Base-by-base conservation (phyloP, 2,329 filamentous ascomycete species). In the Eurotiales sp. region DNA sequence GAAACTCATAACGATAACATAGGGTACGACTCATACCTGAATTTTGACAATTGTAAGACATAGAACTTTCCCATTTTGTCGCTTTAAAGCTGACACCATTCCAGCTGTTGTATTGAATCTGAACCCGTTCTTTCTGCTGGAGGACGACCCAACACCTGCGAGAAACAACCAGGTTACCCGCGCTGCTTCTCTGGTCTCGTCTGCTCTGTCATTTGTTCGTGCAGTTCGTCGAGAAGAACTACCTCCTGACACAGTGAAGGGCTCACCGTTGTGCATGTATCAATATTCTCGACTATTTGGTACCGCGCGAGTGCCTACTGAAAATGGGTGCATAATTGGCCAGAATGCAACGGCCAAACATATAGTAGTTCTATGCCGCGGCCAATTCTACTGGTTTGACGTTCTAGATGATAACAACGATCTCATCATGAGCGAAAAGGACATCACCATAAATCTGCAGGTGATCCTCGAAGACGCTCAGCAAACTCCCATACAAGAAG, bases 21-120 rank as follows among this genome's bases (percentile, higher is more conserved):
- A 96, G 91, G 91, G 93, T 97, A 97, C 67, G 93, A 99, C 69
- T 97, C 93, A 25, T 99, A 97, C 66, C 79, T 99, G 56, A 97
- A 97, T 73, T 99, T 87, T 66, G 93, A 97, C 67, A 97, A 96
- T 64, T 91, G 73, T 76, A 56, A 68, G 72, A 46, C 10, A 43
- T 8, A 23, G 42, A n/a, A n/a, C 21, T 14, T 40, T 11, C 8
- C 17, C 15, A 36, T 5, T n/a, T 25, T 15, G 14, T 37, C 17
- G 2, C 40, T 4, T 27, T 10, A 8, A 45, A 21, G 29, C 43
- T 50, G 6, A 49, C 54, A 47, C 57, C 61, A 23, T 5, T 4
- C 11, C 51, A 76, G 73, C 93, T 0, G 93, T 99, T 36, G 93
- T 99, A 36, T 80, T 99, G 59, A 97, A 99, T 72, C 75, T 99